Percentiles rank a stretch among this genome's conserved stretches.
Evolutionary conservation across 805 yeast genomes (phyloP).

Genomic region (Starmerella bombicola): DNA sequence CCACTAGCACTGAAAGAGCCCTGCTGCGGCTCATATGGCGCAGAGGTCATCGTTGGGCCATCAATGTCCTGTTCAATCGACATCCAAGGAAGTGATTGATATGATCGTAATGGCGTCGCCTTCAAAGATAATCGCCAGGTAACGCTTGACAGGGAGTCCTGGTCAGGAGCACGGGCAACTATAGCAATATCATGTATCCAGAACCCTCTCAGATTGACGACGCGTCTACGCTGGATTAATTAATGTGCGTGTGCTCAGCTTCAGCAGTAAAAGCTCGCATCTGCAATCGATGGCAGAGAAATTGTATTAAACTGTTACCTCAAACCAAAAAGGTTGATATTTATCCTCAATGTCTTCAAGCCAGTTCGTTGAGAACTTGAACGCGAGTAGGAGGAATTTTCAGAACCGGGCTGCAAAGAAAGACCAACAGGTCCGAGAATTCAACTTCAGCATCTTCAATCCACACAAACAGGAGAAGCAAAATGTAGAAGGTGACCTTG

Average conservation of each 20-base stretch:
- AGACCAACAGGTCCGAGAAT: background rate
- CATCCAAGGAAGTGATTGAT: slow-evolving; percentile 2
- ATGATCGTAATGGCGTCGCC: too few species aligned
- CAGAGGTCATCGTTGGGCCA: slow-evolving; percentile 4
- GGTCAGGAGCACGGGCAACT: too few species aligned
- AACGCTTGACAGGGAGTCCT: too few species aligned
- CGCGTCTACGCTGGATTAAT: too few species aligned
- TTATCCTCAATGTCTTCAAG: background rate
- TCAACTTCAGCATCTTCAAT: background rate
- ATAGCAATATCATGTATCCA: too few species aligned
- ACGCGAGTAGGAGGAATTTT: background rate
- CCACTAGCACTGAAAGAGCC: background rate
- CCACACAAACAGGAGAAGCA: background rate
- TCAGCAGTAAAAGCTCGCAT: too few species aligned
- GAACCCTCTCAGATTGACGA: too few species aligned
- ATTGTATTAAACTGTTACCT: too few species aligned
- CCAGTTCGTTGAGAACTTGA: background rate
- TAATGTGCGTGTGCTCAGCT: too few species aligned
- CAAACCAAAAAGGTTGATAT: too few species aligned
- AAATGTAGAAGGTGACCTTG: background rate
- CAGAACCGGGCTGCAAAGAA: background rate
- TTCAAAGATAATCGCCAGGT: too few species aligned
- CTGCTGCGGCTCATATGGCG: slow-evolving; percentile 10
- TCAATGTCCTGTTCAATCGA: slow-evolving; percentile 14
- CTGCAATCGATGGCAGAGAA: too few species aligned